Conservation (phyloP, 2,329 filamentous ascomycete genomes). For the Colletotrichum melonis region DNA sequence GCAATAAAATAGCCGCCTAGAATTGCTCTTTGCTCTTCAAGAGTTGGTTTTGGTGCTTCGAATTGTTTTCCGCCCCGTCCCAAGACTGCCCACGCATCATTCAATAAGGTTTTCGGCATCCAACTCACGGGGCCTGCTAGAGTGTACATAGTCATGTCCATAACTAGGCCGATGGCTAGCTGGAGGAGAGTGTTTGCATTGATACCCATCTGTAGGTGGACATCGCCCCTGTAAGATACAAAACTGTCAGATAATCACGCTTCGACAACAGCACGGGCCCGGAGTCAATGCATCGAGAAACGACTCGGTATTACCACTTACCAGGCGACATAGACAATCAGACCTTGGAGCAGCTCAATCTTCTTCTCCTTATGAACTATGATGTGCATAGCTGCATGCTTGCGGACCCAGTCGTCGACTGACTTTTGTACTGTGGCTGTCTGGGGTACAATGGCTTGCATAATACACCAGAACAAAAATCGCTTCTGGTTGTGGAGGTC, state of each 20-base stretch:
- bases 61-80: constrained; percentile 32
- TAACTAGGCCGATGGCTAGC: constrained; percentile 49
- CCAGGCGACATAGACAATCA: constrained; percentile 53
- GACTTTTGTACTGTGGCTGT: constrained; percentile 44
- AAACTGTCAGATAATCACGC: not conserved
- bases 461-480: constrained; percentile 52
- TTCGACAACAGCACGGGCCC: not conserved
- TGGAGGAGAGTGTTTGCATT: constrained; percentile 52
- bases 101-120: constrained; percentile 44
- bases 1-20: constrained; percentile 53
- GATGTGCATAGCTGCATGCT: constrained; percentile 49
- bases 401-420: constrained; percentile 49
- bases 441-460: constrained; percentile 48
- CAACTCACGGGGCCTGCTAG: constrained; percentile 26
- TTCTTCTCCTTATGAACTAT: constrained; percentile 49
- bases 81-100: constrained; percentile 45
- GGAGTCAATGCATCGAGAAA: not conserved
- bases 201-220: constrained; percentile 50
- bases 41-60: constrained; percentile 40
- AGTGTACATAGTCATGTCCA: constrained; percentile 51
- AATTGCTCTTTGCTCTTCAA: constrained; percentile 52
- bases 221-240: constrained; percentile 48
- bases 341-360: constrained; percentile 50
- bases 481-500: constrained; percentile 46
- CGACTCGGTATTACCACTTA: constrained; percentile 30